phyloP scores from a whole-genome alignment of 2,329 filamentous ascomycete genomes.

The Fusarium begoniae region DNA sequence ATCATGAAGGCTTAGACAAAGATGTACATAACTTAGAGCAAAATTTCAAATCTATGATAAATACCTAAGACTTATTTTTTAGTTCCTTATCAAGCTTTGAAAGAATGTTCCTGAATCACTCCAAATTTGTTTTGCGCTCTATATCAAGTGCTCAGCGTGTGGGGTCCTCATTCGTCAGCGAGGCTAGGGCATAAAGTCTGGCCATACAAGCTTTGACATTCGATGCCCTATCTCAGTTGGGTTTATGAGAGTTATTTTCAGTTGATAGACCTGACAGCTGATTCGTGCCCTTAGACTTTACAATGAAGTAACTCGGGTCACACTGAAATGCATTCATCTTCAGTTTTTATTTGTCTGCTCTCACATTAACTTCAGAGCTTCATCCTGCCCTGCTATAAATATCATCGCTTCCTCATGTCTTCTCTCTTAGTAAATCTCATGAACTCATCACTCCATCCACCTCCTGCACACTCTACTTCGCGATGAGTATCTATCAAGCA shows the following conservation, averaged over 20 bases:
- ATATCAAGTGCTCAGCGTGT: too few relatives aligned
- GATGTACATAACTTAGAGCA: accelerated
- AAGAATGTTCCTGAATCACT: too few relatives aligned
- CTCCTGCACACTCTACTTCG: background rate
- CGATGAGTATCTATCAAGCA: background rate
- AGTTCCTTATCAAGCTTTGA: accelerated
- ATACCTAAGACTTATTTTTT: accelerated
- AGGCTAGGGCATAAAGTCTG: too few relatives aligned
- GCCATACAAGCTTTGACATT: too few relatives aligned
- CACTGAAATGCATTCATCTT: accelerated
- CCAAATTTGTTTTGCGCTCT: background rate
- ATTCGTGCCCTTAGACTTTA: background rate
- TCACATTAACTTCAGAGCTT: background rate
- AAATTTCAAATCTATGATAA: background rate
- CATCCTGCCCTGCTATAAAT: background rate
- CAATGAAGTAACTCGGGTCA: background rate
- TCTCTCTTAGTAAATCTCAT: too few relatives aligned
- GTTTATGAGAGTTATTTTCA: too few relatives aligned
- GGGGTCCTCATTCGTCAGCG: too few relatives aligned
- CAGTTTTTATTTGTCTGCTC: background rate
- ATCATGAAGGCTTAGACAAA: constrained; percentile 32
- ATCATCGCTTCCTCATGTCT: accelerated
- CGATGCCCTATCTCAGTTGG: accelerated
- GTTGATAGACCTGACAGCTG: too few relatives aligned
- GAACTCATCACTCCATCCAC: background rate